A percentile compares a stretch with the other conserved stretches of the same genome.
Conservation (phyloP, 768 basidiomycete genomes). For the Trametes elegans region DNA sequence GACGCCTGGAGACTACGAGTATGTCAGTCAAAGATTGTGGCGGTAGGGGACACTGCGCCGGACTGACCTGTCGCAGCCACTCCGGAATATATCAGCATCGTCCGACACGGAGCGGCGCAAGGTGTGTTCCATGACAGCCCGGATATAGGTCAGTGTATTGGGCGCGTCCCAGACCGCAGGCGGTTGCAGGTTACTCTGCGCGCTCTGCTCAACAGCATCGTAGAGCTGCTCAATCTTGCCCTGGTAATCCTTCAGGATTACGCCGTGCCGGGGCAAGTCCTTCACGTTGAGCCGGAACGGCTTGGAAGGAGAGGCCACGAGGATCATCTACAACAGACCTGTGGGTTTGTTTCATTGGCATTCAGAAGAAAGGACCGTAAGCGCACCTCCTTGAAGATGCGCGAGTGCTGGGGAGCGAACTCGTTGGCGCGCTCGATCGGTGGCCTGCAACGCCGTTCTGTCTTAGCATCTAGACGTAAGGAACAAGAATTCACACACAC, state of each 20-base stretch:
- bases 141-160: conserved; percentile 31
- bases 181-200: conserved; percentile 30
- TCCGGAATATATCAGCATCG: conserved; percentile 38
- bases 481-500: conserved; percentile 25
- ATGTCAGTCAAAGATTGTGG: no score
- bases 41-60: no score
- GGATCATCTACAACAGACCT: conserved; percentile 30
- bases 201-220: no score
- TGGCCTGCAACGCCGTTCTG: conserved; percentile 1
- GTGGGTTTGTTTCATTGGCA: background rate
- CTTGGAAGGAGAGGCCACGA: conserved; percentile 30
- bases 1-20: conserved; percentile 31
- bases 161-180: conserved; percentile 30
- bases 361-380: no score
- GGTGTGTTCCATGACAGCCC: conserved; percentile 33
- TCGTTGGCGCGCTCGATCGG: conserved; percentile 40
- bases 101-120: conserved; percentile 30
- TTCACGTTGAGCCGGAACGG: conserved; percentile 35
- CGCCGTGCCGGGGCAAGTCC: conserved; percentile 28
- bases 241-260: conserved; percentile 33
- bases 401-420: conserved; percentile 43
- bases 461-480: no score
- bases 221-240: conserved; percentile 39
- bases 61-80: conserved; percentile 39
- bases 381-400: conserved; percentile 47